Evolutionary conservation across 108 stramenopile species (phyloP).

Genomic region (Licmophora abbreviata): DNA sequence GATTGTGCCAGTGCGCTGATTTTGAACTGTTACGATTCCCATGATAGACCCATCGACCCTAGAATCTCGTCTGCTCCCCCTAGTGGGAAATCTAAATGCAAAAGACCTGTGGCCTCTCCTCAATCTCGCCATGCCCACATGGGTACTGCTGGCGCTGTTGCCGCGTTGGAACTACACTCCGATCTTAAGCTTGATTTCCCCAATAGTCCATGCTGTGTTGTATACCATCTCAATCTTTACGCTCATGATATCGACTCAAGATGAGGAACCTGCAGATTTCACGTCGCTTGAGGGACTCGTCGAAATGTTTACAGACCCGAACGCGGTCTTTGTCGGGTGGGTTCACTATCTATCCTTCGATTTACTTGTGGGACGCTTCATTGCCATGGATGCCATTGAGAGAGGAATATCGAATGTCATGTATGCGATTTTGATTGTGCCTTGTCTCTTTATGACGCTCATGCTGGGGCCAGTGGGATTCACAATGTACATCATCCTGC

Average conservation of each 20-base stretch:
- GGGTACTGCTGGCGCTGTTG: conserved; percentile 12
- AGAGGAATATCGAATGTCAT: conserved; percentile 1
- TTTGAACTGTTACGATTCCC: no score
- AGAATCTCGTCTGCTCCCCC: conserved; percentile 2
- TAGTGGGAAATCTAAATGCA: conserved; percentile 19
- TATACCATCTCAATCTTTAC: conserved; percentile 4
- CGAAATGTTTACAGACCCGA: conserved; percentile 19
- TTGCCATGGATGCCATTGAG: conserved; percentile 20
- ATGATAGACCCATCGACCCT: no score
- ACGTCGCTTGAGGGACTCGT: conserved; percentile 12
- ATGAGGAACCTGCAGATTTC: conserved; percentile 4
- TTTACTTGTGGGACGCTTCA: conserved; percentile 14
- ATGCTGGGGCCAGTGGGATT: conserved; percentile 8
- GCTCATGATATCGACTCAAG: not conserved
- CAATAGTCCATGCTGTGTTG: conserved; percentile 13
- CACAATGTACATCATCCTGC: not conserved
- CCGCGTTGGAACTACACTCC: conserved; percentile 22
- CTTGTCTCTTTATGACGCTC: conserved; percentile 7
- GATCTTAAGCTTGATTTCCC: conserved; percentile 3
- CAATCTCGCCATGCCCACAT: conserved; percentile 13
- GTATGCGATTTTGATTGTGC: conserved; percentile 13
- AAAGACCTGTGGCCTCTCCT: conserved; percentile 13
- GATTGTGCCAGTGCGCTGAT: no score
- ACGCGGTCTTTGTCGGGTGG: conserved; percentile 16
- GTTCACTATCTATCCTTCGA: conserved; percentile 23